Percentiles rank a stretch among this genome's conserved stretches.
Evolutionary conservation across 768 basidiomycete genomes (phyloP).

Genomic region (Amanita phalloides): DNA sequence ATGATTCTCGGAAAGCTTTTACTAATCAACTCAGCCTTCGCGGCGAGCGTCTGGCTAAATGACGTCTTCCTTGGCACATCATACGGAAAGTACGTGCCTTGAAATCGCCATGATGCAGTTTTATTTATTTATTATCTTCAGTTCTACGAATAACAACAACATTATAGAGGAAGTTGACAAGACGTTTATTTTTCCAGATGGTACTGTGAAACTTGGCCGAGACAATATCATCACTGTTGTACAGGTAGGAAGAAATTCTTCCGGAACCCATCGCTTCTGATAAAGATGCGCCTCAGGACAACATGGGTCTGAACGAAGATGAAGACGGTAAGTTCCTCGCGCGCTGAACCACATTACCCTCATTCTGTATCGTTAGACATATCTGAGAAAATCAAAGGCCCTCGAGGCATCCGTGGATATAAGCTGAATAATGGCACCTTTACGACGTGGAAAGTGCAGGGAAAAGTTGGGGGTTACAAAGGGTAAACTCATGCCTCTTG

Average conservation of each 20-base stretch:
- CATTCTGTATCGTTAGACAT: conserved; percentile 15
- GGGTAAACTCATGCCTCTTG: conserved; percentile 26
- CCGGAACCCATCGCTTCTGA: neutral
- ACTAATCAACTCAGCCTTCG: conserved; percentile 45
- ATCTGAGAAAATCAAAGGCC: conserved; percentile 53
- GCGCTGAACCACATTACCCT: neutral
- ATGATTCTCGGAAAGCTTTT: neutral
- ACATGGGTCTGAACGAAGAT: conserved; percentile 72
- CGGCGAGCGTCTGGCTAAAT: conserved; percentile 77
- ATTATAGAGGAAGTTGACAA: conserved; percentile 61
- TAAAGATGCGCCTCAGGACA: conserved; percentile 37
- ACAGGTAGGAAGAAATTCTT: conserved; percentile 32
- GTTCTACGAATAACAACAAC: conserved; percentile 56
- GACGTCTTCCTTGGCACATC: conserved; percentile 60
- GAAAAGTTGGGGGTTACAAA: conserved; percentile 63
- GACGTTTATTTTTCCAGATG: conserved; percentile 49
- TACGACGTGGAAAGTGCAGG: conserved; percentile 60
- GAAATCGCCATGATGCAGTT: neutral
- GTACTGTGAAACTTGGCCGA: conserved; percentile 33
- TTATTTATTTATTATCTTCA: conserved; percentile 11
- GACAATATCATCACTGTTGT: conserved; percentile 76
- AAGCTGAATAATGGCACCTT: conserved; percentile 53
- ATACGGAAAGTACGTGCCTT: conserved; percentile 52
- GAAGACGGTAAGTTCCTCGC: conserved; percentile 27
- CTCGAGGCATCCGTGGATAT: conserved; percentile 74